Evolutionary conservation across 805 yeast genomes (phyloP), one percentile per base, ranked within the genome.

Genomic region (Ogataea parapolymorpha): DNA sequence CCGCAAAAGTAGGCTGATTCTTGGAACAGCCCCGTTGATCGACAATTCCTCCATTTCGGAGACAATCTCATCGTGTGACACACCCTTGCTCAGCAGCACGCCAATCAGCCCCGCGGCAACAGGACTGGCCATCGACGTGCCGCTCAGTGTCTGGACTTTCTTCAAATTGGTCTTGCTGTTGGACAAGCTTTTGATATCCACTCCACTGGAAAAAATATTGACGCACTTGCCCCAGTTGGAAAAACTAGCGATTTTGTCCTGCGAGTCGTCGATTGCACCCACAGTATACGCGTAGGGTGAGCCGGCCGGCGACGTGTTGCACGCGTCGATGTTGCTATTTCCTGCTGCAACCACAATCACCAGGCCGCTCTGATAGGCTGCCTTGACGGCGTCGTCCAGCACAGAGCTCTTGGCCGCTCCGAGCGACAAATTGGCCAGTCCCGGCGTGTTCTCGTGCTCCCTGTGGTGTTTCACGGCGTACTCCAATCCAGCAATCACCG

Each of bases 201-300:
- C 81, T 0, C 98, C 98, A 35, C 91, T 77, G 0, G 96, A 88
- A 63, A 85, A 83, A 1, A 87, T 70, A 55, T 87, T 88, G 6
- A 90, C 95, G 61, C 97, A 91, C n/a, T 71, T 68, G 0, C 98
- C 97, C 89, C 90, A 86, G 57, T 91, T 90, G n/a, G 93, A 77
- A 54, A 91, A 90, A 10, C 73, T 56, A 0, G 97, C 95, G 26
- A 89, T 68, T 3, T 69, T 52, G 52, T 87, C 95, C 5, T 71
- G 71, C 14, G 72, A 57, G 56, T 86, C 95, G 55, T 88, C 91
- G 37, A 89, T 78, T 3, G 96, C 95, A 1, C 96, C 97, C 7
- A 90, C 95, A 0, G 95, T 80, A 3, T 87, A 75, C 0, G 86
- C 88, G 36, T 67, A 66, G 1, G 65, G 66, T 1, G 91, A 82